These are phyloP conservation scores for Castanospermum australe DNA, from an alignment of 306 rosid species.

Conservation along the genomic window DNA sequence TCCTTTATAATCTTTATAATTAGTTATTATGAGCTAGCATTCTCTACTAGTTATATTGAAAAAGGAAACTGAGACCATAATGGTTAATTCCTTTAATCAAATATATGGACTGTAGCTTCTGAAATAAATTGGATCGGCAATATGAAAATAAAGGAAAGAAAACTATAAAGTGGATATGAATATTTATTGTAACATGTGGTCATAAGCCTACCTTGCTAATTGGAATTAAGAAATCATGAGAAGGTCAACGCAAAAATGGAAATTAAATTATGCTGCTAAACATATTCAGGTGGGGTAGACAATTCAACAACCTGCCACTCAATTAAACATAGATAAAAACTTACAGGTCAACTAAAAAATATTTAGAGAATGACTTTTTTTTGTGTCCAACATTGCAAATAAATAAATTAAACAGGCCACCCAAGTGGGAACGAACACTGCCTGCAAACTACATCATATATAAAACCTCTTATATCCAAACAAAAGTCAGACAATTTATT, in stretches of 20 bases:
- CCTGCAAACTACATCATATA: background rate
- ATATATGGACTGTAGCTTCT: background rate
- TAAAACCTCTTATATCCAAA: too few species aligned
- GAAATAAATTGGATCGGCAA: background rate
- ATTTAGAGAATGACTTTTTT: background rate
- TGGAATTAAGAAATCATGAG: background rate
- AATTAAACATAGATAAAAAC: background rate
- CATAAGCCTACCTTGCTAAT: background rate
- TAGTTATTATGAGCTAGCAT: background rate
- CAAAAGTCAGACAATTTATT: too few species aligned
- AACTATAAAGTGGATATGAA: background rate
- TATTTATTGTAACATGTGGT: slow-evolving; percentile 3
- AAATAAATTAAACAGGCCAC: background rate
- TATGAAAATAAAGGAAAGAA: background rate
- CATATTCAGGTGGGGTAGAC: background rate
- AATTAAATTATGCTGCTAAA: background rate
- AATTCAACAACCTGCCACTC: background rate
- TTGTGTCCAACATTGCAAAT: background rate
- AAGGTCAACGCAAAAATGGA: background rate
- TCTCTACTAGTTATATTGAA: background rate
- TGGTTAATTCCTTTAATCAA: background rate
- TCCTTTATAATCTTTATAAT: background rate
- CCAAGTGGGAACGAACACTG: background rate
- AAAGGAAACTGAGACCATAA: background rate
- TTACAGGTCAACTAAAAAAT: background rate